Conservation (phyloP, 1,139 yeast genomes). For the Arxiozyma slooffiae region DNA sequence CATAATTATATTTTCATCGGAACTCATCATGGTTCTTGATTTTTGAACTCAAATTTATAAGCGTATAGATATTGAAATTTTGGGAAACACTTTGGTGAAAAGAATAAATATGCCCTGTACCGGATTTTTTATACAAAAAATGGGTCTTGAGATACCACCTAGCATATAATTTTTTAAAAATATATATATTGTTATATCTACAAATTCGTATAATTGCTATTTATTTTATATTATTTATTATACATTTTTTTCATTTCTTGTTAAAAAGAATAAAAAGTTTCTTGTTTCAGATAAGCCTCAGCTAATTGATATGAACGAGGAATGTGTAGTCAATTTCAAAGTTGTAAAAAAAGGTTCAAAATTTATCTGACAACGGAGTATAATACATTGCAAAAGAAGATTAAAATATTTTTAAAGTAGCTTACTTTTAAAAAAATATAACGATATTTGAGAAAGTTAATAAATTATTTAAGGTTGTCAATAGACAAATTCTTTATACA, state of each 20-base stretch:
- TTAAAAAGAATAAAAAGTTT: too few relatives aligned
- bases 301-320: neutral
- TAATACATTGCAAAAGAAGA: neutral
- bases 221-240: too few relatives aligned
- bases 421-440: neutral
- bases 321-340: too few relatives aligned
- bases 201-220: neutral
- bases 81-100: too few relatives aligned
- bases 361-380: neutral
- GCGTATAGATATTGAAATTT: too few relatives aligned
- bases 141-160: neutral
- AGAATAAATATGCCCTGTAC: too few relatives aligned
- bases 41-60: neutral
- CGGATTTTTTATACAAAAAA: too few relatives aligned
- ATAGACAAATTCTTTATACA: neutral
- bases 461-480: neutral
- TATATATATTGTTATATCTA: too few relatives aligned
- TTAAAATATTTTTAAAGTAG: too few relatives aligned
- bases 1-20: neutral
- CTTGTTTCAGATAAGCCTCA: neutral
- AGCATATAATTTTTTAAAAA: too few relatives aligned
- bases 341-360: neutral
- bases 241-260: too few relatives aligned
- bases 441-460: neutral
- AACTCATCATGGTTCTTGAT: neutral